Percentiles rank a stretch among this genome's conserved stretches.
These are phyloP conservation scores for Cercophora newfieldiana DNA, from an alignment of 495 filamentous ascomycete species.

Conservation along the genomic window DNA sequence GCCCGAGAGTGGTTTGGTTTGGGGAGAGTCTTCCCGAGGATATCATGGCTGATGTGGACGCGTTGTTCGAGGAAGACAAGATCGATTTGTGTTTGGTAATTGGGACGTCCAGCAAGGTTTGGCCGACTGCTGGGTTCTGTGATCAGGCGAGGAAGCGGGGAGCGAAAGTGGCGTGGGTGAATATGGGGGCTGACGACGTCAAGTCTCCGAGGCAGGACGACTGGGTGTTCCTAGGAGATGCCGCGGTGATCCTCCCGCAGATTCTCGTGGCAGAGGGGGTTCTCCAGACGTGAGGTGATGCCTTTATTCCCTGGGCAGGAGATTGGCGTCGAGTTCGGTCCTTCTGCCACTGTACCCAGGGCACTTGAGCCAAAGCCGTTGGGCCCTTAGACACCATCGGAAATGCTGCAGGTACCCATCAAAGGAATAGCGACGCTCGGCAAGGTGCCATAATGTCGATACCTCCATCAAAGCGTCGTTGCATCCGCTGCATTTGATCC, in stretches of 20 bases:
- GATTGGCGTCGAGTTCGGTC: too few relatives aligned
- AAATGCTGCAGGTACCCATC: too few relatives aligned
- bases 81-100: conserved; percentile 79
- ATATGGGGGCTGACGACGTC: conserved; percentile 56
- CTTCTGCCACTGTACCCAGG: too few relatives aligned
- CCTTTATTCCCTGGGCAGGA: too few relatives aligned
- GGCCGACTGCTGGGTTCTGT: conserved; percentile 69
- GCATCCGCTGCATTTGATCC: too few relatives aligned
- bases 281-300: too few relatives aligned
- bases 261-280: too few relatives aligned
- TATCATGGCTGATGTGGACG: conserved; percentile 58
- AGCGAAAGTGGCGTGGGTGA: conserved; percentile 74
- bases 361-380: too few relatives aligned
- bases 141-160: conserved; percentile 59
- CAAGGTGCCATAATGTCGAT: too few relatives aligned
- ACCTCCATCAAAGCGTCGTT: too few relatives aligned
- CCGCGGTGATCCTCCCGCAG: conserved; percentile 30
- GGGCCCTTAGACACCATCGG: too few relatives aligned
- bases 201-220: conserved; percentile 24
- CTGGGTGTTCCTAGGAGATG: conserved; percentile 37
- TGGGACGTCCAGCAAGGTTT: conserved; percentile 74
- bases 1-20: conserved; percentile 88
- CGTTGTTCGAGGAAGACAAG: conserved; percentile 54
- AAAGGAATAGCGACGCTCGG: too few relatives aligned
- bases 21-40: conserved; percentile 64